Evolutionary conservation across 345 rosid species (phyloP).

Genomic region (Moricandia moricandioides): DNA sequence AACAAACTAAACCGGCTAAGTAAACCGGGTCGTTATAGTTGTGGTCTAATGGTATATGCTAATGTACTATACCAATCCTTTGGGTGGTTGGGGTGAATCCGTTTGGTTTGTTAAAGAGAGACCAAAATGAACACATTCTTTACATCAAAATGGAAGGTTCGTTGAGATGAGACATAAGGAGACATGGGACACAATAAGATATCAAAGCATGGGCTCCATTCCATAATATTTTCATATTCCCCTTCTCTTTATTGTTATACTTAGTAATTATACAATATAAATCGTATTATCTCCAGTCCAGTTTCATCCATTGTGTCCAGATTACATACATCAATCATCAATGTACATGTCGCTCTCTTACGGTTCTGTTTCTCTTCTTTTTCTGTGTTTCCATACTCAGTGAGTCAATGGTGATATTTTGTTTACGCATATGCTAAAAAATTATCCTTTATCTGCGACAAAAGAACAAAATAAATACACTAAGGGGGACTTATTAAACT

Average conservation of each 20-base stretch:
- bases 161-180: slow-evolving; percentile 6
- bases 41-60: neutral
- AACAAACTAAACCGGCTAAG: no score
- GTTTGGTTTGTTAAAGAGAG: neutral
- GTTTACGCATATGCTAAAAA: neutral
- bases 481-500: no score
- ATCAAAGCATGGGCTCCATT: slow-evolving; percentile 35
- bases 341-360: slow-evolving; percentile 16
- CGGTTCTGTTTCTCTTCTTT: neutral
- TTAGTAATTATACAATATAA: neutral
- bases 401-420: neutral
- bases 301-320: slow-evolving; percentile 15
- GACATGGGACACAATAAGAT: slow-evolving; percentile 30
- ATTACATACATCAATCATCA: slow-evolving; percentile 33
- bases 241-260: neutral
- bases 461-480: no score
- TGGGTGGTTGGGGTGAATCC: neutral
- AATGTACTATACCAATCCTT: neutral
- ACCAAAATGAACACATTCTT: slow-evolving; percentile 12
- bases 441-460: no score
- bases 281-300: slow-evolving; percentile 20
- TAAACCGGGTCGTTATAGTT: no score
- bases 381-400: neutral
- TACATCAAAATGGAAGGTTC: slow-evolving; percentile 32
- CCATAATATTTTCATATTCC: slow-evolving; percentile 4